Percentiles rank a stretch among this genome's conserved stretches.
Conservation (phyloP, 208 protist species). For the Leishmania aethiopica region DNA sequence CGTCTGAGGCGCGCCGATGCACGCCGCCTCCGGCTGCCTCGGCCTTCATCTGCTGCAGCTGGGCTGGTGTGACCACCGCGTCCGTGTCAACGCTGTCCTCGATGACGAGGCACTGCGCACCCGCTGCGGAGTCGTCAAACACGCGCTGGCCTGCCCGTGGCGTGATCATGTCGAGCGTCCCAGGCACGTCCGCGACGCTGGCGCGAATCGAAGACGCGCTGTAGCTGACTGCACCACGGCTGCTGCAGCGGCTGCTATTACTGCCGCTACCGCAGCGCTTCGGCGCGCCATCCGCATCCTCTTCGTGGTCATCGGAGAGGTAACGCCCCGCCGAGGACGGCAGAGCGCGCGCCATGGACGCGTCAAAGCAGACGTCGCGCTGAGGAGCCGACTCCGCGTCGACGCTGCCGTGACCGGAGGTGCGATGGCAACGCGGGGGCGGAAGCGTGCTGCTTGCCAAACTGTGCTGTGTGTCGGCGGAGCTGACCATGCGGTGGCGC, state of each 20-base stretch:
- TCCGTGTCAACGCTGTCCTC: conserved; percentile 10
- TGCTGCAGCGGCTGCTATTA: neutral
- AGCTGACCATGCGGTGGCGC: conserved; percentile 27
- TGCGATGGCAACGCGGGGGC: conserved; percentile 14
- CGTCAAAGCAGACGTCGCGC: neutral
- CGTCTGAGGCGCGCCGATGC: neutral
- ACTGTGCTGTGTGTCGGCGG: conserved; percentile 32
- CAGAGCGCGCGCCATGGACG: neutral
- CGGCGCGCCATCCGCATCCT: neutral
- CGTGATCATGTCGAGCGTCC: neutral
- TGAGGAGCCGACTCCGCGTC: neutral
- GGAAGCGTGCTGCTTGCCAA: conserved; percentile 21
- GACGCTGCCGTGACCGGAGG: neutral
- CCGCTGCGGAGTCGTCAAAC: neutral
- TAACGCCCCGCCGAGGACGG: neutral
- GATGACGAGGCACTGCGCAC: conserved; percentile 9
- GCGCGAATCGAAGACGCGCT: neutral
- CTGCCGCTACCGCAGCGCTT: neutral
- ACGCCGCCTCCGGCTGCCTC: neutral
- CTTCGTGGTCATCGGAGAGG: neutral
- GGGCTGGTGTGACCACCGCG: conserved; percentile 2
- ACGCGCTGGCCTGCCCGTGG: neutral
- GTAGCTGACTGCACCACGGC: conserved; percentile 4
- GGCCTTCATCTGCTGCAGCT: conserved; percentile 7
- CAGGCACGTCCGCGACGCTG: neutral